A percentile compares a stretch with the other conserved stretches of the same genome.
These are phyloP conservation scores for Debaryomyces prosopidis DNA, from an alignment of 805 yeast genomes.

Conservation along the genomic window DNA sequence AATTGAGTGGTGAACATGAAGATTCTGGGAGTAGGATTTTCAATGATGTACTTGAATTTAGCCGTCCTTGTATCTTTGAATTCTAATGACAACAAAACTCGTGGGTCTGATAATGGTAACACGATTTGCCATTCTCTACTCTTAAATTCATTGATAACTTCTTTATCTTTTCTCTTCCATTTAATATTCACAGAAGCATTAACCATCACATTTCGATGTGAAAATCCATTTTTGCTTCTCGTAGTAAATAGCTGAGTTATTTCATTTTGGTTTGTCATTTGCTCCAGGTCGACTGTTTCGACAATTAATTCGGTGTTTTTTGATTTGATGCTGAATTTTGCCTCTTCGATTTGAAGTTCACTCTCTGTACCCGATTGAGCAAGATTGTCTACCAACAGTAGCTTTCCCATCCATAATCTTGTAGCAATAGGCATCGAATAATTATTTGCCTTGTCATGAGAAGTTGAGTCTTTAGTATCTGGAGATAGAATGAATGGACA, in stretches of 20 bases:
- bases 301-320: slow-evolving; percentile 28
- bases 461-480: slow-evolving; percentile 8
- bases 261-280: neutral
- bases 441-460: slow-evolving; percentile 8
- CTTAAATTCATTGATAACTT: slow-evolving; percentile 24
- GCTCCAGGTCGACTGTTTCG: slow-evolving; percentile 10
- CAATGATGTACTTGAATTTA: slow-evolving; percentile 53
- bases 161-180: slow-evolving; percentile 32
- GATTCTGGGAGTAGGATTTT: slow-evolving; percentile 72
- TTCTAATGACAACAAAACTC: slow-evolving; percentile 51
- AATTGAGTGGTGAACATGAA: slow-evolving; percentile 60
- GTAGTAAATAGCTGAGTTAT: slow-evolving; percentile 31
- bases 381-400: slow-evolving; percentile 7
- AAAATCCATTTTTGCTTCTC: slow-evolving; percentile 35
- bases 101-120: slow-evolving; percentile 68
- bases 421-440: slow-evolving; percentile 29
- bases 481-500: slow-evolving; percentile 32
- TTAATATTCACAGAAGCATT: slow-evolving; percentile 21
- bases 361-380: slow-evolving; percentile 5
- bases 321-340: slow-evolving; percentile 21
- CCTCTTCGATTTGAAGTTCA: slow-evolving; percentile 15
- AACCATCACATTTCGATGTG: slow-evolving; percentile 39
- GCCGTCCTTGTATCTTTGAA: slow-evolving; percentile 17
- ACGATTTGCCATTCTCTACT: slow-evolving; percentile 50
- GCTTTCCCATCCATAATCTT: slow-evolving; percentile 30